Base-by-base conservation (phyloP, 2,329 filamentous ascomycete genomes). In the Ascochyta viciae-villosae region DNA sequence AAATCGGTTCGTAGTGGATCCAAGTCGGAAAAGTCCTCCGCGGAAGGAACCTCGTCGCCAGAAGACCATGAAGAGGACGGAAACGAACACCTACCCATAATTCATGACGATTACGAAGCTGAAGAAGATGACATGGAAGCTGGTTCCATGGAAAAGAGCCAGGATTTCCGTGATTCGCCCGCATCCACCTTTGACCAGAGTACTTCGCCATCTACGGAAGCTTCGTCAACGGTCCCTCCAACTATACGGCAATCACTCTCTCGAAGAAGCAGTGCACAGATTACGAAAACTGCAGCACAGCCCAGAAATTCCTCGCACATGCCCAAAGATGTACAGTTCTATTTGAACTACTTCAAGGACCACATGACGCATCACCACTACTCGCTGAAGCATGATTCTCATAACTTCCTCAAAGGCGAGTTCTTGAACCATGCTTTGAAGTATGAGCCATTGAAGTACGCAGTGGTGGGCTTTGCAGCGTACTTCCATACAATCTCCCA, bases 321-420 rank as follows among this genome's bases (percentile, higher is more conserved):
- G 8, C 82, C 88, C 1, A 80, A 83, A 9, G 91, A 96, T 66
- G 75, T 96, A 41, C 88, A 89, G 55, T 90, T 87, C 69, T 93
- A 95, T 72, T 80, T 98, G 16, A 81, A 85, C 34, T 96, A 92
- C 75, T 93, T 90, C 68, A 83, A 83, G 64, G 86, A 92, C 44
- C 87, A 92, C 64, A 85, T 98, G 57, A 91, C 87, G 0, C 83
- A 89, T 70, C 88, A 91, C 62, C 92, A 96, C 75, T 98, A 96
- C 73, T 89, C 89, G 48, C 80, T 96, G 64, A 87, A 89, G 59
- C 83, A 84, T 63, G 88, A 94, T 68, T 81, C 83, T 10, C 83
- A 87, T 41, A 82, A 88, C 58, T 96, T 97, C 72, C 86, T 97
- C 60, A 86, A 85, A 44, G 83, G 82, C 9, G 87, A 86, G 6